Conservation (phyloP, 306 rosid genomes). For the cucumber (Cucumis sativus) region DNA sequence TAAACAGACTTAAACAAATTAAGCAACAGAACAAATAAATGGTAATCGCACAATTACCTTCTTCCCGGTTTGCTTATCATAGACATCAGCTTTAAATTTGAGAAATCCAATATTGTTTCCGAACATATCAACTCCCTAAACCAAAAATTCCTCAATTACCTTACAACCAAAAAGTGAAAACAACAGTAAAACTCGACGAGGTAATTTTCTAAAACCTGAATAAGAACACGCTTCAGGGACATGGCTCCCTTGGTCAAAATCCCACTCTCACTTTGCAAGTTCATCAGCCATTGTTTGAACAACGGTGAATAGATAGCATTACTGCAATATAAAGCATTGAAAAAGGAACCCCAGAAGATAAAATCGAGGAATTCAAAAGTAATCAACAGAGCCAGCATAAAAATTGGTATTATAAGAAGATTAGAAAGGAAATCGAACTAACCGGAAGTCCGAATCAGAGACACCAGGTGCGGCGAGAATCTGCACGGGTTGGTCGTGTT, state of each 20-base stretch:
- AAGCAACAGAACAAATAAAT: not conserved
- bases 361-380: not conserved
- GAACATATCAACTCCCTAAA: constrained; percentile 89
- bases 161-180: not conserved
- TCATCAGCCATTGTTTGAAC: constrained; percentile 76
- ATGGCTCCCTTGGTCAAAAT: constrained; percentile 44
- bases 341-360: not conserved
- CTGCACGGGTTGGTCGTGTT: constrained; percentile 45
- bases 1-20: not conserved
- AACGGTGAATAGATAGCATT: constrained; percentile 67
- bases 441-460: constrained; percentile 68
- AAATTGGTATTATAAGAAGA: not conserved
- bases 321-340: constrained; percentile 30
- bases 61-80: constrained; percentile 59
- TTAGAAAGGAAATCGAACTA: not conserved
- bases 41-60: constrained; percentile 32
- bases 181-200: not conserved
- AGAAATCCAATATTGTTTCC: constrained; percentile 77
- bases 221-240: constrained; percentile 49
- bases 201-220: constrained; percentile 43
- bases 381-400: not conserved
- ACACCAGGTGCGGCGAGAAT: constrained; percentile 61
- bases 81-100: constrained; percentile 76
- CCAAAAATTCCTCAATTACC: not conserved
- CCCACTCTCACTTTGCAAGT: constrained; percentile 63